Percentiles rank a stretch among this genome's conserved stretches.
These are phyloP conservation scores for Fragaria ananassa DNA, from an alignment of 306 rosid genomes.

Conservation along the genomic window DNA sequence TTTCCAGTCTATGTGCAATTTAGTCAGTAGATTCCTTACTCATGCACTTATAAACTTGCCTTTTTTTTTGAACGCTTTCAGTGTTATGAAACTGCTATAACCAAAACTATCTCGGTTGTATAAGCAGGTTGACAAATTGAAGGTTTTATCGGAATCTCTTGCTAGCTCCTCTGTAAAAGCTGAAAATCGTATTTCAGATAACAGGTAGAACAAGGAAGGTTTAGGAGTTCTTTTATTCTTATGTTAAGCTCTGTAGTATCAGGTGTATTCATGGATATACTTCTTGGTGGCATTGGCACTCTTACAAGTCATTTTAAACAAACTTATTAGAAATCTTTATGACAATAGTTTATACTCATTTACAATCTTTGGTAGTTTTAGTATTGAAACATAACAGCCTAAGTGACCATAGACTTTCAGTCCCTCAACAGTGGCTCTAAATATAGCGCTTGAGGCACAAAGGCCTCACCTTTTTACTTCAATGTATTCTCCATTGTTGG, in stretches of 20 bases:
- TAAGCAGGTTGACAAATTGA: conserved; percentile 89
- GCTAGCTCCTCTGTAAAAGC: conserved; percentile 84
- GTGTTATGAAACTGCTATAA: conserved; percentile 1
- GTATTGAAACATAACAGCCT: neutral
- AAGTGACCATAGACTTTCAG: neutral
- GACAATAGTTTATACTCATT: neutral
- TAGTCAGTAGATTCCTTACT: neutral
- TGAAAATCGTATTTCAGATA: conserved; percentile 89
- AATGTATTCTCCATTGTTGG: neutral
- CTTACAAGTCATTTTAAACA: neutral
- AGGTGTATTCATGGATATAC: neutral
- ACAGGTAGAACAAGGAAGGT: conserved; percentile 49
- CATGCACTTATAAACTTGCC: neutral
- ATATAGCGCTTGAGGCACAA: neutral
- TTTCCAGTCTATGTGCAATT: neutral
- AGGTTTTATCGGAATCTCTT: conserved; percentile 87
- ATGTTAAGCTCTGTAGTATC: conserved; percentile 2
- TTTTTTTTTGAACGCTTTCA: neutral
- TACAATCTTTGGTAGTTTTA: neutral
- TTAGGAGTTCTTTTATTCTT: neutral
- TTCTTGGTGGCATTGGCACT: neutral
- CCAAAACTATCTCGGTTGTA: conserved; percentile 18
- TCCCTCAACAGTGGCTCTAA: neutral
- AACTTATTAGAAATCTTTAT: neutral
- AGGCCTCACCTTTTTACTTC: neutral